Conservation (phyloP, 768 basidiomycete species). For the Lactarius psammicola region DNA sequence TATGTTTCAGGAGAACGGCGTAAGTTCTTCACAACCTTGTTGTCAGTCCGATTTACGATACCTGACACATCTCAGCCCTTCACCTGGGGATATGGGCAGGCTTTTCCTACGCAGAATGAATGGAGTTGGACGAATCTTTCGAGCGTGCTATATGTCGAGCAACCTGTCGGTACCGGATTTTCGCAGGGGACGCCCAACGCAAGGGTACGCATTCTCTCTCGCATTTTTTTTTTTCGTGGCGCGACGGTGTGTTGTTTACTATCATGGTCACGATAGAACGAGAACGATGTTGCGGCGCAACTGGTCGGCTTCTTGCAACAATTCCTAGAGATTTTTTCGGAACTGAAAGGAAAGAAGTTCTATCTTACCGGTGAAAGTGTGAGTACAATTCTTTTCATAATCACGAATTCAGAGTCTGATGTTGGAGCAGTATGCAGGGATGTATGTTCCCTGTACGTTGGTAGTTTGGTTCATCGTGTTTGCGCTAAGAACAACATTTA, state of each 20-base stretch:
- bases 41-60: background rate
- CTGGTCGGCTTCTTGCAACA: constrained; percentile 66
- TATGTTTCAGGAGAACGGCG: constrained; percentile 74
- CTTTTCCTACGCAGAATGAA: constrained; percentile 60
- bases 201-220: constrained; percentile 30
- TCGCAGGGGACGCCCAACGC: constrained; percentile 68
- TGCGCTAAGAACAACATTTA: constrained; percentile 30
- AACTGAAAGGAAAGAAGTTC: constrained; percentile 69
- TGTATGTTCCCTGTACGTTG: constrained; percentile 58
- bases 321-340: constrained; percentile 71
- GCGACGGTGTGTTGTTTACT: background rate
- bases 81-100: constrained; percentile 62
- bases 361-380: constrained; percentile 77
- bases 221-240: background rate
- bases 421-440: constrained; percentile 66
- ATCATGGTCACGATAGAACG: constrained; percentile 37
- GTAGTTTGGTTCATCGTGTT: constrained; percentile 31
- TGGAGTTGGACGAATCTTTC: constrained; percentile 81
- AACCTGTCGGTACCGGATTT: constrained; percentile 78
- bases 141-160: constrained; percentile 72
- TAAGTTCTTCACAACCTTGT: constrained; percentile 37
- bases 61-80: constrained; percentile 49
- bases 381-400: constrained; percentile 32
- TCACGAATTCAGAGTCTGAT: background rate
- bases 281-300: constrained; percentile 57